phyloP scores from a whole-genome alignment of 176 grass and related monocot genomes.

The Triticum dicoccoides region DNA sequence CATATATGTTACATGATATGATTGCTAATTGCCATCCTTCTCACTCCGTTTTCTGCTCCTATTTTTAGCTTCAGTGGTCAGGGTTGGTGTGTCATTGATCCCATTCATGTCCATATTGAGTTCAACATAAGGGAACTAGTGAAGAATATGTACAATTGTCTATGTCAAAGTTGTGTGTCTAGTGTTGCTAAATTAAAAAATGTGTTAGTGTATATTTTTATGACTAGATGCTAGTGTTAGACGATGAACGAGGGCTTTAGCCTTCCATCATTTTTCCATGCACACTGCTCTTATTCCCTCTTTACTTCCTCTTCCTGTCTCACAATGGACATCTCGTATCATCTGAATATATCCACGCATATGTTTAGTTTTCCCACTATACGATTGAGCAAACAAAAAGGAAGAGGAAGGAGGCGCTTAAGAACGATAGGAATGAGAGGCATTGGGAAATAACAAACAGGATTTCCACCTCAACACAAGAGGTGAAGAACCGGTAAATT shows the following conservation, averaged over 20 bases:
- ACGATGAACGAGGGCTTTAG: not conserved
- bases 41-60: not conserved
- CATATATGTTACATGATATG: not conserved
- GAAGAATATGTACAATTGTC: not conserved
- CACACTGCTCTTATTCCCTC: constrained; percentile 18
- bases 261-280: constrained; percentile 25
- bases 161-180: not conserved
- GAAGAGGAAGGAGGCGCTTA: no score
- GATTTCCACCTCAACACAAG: no score
- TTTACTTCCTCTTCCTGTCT: constrained; percentile 6
- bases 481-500: no score
- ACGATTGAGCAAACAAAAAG: no score
- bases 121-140: not conserved
- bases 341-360: not conserved
- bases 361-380: no score
- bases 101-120: not conserved
- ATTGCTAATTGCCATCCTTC: not conserved
- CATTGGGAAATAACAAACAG: no score
- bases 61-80: not conserved
- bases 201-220: no score
- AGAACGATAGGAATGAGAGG: no score
- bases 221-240: not conserved
- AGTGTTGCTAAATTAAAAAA: no score
- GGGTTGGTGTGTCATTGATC: not conserved
- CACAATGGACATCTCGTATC: not conserved